These are phyloP conservation scores for Spergularia azorica DNA, from an alignment of 179 eudicot species.

Conservation along the genomic window DNA sequence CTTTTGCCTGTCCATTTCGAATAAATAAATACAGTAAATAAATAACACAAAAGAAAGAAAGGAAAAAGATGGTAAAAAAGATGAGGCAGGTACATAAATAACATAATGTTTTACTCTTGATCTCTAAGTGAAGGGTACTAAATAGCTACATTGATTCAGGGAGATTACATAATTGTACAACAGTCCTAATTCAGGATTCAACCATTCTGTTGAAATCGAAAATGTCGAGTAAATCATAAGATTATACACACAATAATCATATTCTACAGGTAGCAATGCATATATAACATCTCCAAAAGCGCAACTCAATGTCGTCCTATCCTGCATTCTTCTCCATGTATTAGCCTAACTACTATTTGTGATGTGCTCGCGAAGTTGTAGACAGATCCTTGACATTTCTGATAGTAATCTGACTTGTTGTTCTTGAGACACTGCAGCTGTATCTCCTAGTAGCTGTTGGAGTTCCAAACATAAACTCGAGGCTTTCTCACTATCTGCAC, in stretches of 20 bases:
- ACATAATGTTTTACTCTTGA: no score
- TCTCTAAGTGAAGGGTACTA: no score
- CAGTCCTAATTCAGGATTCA: slow-evolving; percentile 19
- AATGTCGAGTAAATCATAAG: background rate
- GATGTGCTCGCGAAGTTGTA: slow-evolving; percentile 44
- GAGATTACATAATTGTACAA: slow-evolving; percentile 31
- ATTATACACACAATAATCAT: slow-evolving; percentile 25
- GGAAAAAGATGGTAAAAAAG: no score
- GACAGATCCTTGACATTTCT: slow-evolving; percentile 52
- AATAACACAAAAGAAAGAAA: no score
- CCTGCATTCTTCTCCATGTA: slow-evolving; percentile 4
- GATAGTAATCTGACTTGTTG: slow-evolving; percentile 39
- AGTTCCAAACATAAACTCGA: slow-evolving; percentile 53
- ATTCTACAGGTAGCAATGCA: background rate
- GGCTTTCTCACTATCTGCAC: slow-evolving; percentile 42
- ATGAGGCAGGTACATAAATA: no score
- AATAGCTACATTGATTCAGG: slow-evolving; percentile 1
- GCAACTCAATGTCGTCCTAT: background rate
- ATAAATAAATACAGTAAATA: no score
- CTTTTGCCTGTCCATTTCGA: no score
- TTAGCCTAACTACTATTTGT: slow-evolving; percentile 21
- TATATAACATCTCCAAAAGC: slow-evolving; percentile 4
- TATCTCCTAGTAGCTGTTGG: slow-evolving; percentile 43
- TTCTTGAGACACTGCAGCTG: slow-evolving; percentile 38
- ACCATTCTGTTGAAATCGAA: slow-evolving; percentile 7